Conservation (phyloP, 192 early-diverging fungal genomes). For the Gonapodya sp. region DNA sequence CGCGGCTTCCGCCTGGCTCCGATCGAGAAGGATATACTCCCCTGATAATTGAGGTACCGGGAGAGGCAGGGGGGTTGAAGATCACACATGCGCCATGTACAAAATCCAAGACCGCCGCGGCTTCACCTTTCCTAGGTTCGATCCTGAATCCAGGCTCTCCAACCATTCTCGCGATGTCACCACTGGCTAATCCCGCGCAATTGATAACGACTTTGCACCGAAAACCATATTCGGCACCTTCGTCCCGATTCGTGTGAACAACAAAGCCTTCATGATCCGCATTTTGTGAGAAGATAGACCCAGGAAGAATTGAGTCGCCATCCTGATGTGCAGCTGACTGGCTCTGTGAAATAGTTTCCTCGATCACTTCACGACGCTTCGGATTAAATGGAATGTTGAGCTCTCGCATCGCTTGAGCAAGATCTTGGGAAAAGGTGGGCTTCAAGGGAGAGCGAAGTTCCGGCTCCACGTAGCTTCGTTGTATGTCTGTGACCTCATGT, state of each 20-base stretch:
- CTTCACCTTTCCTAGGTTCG: constrained; percentile 30
- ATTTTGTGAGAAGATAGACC: background rate
- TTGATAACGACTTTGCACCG: constrained; percentile 23
- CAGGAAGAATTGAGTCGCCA: background rate
- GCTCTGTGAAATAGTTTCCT: background rate
- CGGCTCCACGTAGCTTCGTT: constrained; percentile 15
- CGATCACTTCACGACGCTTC: background rate
- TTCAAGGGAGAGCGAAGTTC: background rate
- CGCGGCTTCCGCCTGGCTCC: constrained; percentile 23
- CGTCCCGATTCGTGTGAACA: constrained; percentile 8
- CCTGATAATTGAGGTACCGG: no score
- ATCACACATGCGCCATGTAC: no score
- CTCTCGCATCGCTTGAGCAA: background rate
- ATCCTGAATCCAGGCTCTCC: constrained; percentile 33
- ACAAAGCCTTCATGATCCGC: background rate
- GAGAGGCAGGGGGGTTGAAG: background rate
- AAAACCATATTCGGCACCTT: constrained; percentile 14
- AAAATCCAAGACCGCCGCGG: background rate
- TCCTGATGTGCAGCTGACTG: background rate
- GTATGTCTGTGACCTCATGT: constrained; percentile 32
- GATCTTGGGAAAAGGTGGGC: background rate
- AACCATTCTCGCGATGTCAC: constrained; percentile 36
- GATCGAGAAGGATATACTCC: constrained; percentile 34
- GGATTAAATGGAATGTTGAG: background rate
- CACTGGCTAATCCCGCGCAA: constrained; percentile 28